phyloP scores from a whole-genome alignment of 768 basidiomycete species.

The Kwoniella mangroviensis region DNA sequence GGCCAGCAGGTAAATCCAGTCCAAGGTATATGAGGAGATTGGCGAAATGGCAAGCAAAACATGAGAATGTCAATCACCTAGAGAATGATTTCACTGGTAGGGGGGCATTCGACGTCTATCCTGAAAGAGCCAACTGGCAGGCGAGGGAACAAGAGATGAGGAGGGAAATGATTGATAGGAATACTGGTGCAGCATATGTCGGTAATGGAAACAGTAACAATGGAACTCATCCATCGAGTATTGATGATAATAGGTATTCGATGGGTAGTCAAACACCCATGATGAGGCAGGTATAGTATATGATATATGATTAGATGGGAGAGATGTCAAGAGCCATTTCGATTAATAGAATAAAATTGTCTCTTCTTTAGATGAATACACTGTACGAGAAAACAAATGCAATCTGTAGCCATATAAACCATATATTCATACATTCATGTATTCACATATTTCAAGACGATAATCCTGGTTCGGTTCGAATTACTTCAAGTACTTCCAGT shows the following conservation, averaged over 20 bases:
- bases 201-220: background rate
- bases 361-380: no score
- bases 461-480: no score
- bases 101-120: constrained; percentile 45
- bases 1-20: constrained; percentile 57
- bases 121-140: constrained; percentile 46
- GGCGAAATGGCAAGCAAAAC: constrained; percentile 55
- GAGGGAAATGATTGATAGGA: constrained; percentile 39
- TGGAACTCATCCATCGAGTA: background rate
- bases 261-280: constrained; percentile 25
- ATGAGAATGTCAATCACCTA: constrained; percentile 27
- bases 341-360: no score
- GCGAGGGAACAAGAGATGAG: constrained; percentile 33
- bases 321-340: no score
- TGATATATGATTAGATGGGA: no score
- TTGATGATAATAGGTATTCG: constrained; percentile 16
- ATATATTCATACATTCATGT: no score
- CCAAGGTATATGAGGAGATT: constrained; percentile 56
- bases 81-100: constrained; percentile 56
- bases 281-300: constrained; percentile 25
- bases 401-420: no score
- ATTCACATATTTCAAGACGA: no score
- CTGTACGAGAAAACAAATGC: no score
- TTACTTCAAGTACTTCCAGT: no score
- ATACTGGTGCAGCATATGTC: constrained; percentile 10